Evolutionary conservation across 257 asterid species (phyloP).

Genomic region (Schizonepeta tenuifolia): DNA sequence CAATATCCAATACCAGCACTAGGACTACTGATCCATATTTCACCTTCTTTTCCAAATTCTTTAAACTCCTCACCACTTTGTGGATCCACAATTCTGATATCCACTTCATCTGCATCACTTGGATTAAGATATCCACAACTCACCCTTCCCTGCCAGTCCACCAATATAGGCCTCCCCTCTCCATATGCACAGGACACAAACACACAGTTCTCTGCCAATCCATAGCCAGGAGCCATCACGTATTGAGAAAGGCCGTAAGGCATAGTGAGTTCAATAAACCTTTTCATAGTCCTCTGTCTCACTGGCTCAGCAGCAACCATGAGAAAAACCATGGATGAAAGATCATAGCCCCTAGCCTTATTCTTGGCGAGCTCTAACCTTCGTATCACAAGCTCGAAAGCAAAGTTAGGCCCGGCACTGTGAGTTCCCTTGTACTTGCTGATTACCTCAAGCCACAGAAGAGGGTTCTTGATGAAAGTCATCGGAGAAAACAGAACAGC

Average conservation of each 20-base stretch:
- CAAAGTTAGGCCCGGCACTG: constrained; percentile 88
- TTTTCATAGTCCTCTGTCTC: constrained; percentile 63
- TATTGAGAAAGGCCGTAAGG: constrained; percentile 73
- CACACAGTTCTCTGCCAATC: constrained; percentile 89
- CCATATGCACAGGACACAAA: constrained; percentile 83
- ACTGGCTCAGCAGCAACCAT: constrained; percentile 95
- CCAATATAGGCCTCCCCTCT: constrained; percentile 61
- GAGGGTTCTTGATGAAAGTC: constrained; percentile 82
- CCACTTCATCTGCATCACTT: constrained; percentile 51
- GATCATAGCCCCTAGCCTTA: constrained; percentile 52
- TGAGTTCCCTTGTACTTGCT: constrained; percentile 73
- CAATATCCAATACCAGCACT: constrained; percentile 85
- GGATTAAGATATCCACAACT: constrained; percentile 62
- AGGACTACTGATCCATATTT: constrained; percentile 85
- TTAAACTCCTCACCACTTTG: constrained; percentile 57
- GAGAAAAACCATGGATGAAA: constrained; percentile 69
- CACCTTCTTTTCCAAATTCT: constrained; percentile 68
- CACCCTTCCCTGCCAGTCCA: constrained; percentile 90
- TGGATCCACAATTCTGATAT: constrained; percentile 63
- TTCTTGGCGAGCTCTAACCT: constrained; percentile 63
- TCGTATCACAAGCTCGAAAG: constrained; percentile 68
- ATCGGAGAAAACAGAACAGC: constrained; percentile 76
- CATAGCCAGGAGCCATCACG: constrained; percentile 88
- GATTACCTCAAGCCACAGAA: constrained; percentile 71
- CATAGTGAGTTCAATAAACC: constrained; percentile 61